Percentiles rank a stretch among this genome's conserved stretches.
Evolutionary conservation across 208 protist genomes (phyloP).

Genomic region (Tritrichomonas foetus): DNA sequence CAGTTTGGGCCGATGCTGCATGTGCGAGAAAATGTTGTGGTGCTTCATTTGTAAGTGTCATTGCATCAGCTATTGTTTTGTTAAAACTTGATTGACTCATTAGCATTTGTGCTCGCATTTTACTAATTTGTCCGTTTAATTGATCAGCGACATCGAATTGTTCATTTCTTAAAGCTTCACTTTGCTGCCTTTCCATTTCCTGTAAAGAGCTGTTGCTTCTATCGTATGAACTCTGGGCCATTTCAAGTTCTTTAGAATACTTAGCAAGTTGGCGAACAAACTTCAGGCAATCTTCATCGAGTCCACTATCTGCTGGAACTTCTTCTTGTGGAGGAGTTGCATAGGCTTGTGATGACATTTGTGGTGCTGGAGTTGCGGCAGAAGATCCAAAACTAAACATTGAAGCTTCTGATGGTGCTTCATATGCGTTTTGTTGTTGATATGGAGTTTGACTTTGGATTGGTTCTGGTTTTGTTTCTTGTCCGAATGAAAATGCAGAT

Average conservation of each 20-base stretch:
- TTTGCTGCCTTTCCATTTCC: not conserved
- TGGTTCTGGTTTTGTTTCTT: too few species aligned
- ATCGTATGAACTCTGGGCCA: too few species aligned
- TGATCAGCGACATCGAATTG: constrained; percentile 10
- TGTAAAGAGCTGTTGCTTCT: not conserved
- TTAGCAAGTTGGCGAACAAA: not conserved
- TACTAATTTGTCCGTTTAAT: not conserved
- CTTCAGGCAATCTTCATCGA: not conserved
- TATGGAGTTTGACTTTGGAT: too few species aligned
- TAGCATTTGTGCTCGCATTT: not conserved
- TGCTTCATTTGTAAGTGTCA: not conserved
- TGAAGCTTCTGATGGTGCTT: not conserved
- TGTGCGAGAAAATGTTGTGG: not conserved
- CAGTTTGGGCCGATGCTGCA: not conserved
- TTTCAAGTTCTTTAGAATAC: not conserved
- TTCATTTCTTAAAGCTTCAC: not conserved
- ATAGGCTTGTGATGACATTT: not conserved
- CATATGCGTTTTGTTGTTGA: too few species aligned
- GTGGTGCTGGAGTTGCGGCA: not conserved
- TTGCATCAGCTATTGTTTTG: not conserved
- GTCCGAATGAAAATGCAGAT: too few species aligned
- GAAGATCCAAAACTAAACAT: not conserved
- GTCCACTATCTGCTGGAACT: not conserved
- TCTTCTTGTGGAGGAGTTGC: not conserved
- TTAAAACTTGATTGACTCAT: not conserved